Evolutionary conservation across 257 asterid genomes (phyloP).

Genomic region (Buddleja alternifolia): DNA sequence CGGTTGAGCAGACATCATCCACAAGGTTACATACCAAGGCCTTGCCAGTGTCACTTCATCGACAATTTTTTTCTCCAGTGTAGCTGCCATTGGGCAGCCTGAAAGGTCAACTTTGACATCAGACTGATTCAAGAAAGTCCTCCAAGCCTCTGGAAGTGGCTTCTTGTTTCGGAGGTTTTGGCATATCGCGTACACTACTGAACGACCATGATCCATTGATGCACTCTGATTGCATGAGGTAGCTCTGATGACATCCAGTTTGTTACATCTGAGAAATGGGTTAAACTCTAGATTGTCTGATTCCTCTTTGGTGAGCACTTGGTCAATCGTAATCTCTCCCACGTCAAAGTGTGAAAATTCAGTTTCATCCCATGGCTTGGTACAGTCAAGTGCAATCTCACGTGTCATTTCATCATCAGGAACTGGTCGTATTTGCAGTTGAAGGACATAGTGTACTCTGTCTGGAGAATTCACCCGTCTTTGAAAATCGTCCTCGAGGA

Average conservation of each 20-base stretch:
- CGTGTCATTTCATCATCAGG: conserved; percentile 49
- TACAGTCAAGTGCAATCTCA: conserved; percentile 56
- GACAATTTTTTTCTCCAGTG: conserved; percentile 13
- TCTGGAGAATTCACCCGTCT: conserved; percentile 42
- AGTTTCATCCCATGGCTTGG: conserved; percentile 63
- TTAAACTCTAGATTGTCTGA: conserved; percentile 62
- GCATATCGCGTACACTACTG: conserved; percentile 61
- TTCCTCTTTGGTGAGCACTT: conserved; percentile 46
- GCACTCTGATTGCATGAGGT: conserved; percentile 64
- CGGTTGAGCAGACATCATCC: conserved; percentile 59
- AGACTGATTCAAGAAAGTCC: conserved; percentile 49
- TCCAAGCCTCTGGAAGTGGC: conserved; percentile 67
- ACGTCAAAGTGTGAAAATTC: conserved; percentile 54
- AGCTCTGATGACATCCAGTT: conserved; percentile 63
- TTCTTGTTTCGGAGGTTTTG: conserved; percentile 57
- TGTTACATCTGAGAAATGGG: conserved; percentile 50
- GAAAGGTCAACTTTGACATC: conserved; percentile 58
- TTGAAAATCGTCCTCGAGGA: conserved; percentile 63
- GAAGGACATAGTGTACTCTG: conserved; percentile 51
- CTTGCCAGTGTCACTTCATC: conserved; percentile 54
- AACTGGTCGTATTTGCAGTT: conserved; percentile 50
- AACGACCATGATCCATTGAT: conserved; percentile 70
- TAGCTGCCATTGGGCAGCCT: conserved; percentile 57
- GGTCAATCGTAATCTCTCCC: conserved; percentile 50
- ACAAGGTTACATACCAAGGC: conserved; percentile 56